phyloP scores from a whole-genome alignment of 768 basidiomycete genomes.

The Leccinum subtestaceum region DNA sequence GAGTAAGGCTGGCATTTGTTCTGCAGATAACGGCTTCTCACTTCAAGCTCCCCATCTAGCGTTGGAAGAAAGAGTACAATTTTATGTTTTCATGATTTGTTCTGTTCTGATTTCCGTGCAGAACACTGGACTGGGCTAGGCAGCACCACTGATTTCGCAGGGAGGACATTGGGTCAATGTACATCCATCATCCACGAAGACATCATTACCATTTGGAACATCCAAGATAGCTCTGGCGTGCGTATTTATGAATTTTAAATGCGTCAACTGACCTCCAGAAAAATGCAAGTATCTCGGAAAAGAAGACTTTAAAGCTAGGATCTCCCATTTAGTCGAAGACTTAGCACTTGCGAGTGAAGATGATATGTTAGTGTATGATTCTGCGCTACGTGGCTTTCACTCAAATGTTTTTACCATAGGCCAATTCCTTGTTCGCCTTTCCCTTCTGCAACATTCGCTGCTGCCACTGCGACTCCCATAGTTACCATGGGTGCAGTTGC shows the following conservation, averaged over 20 bases:
- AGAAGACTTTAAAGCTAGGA: conserved; percentile 8
- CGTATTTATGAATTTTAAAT: background rate
- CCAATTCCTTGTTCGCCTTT: background rate
- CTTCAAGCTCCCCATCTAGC: background rate
- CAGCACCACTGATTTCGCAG: background rate
- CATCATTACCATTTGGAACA: conserved; percentile 9
- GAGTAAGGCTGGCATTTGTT: background rate
- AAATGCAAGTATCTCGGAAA: conserved; percentile 2
- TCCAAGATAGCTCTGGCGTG: conserved; percentile 2
- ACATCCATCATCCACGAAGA: conserved; percentile 5
- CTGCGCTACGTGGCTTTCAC: background rate
- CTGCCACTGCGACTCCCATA: conserved; percentile 5
- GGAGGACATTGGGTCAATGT: background rate
- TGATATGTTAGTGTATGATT: background rate
- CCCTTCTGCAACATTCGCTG: background rate
- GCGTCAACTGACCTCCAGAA: background rate
- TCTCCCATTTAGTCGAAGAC: conserved; percentile 5
- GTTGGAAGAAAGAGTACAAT: conserved; percentile 1
- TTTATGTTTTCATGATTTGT: background rate
- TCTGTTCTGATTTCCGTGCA: background rate
- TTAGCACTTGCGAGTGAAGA: background rate
- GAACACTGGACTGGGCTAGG: conserved; percentile 3
- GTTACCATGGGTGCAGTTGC: background rate
- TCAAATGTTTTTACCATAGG: background rate
- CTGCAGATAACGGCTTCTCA: background rate